These are phyloP conservation scores for Casuarina equisetifolia DNA, from an alignment of 306 rosid species.

Conservation along the genomic window DNA sequence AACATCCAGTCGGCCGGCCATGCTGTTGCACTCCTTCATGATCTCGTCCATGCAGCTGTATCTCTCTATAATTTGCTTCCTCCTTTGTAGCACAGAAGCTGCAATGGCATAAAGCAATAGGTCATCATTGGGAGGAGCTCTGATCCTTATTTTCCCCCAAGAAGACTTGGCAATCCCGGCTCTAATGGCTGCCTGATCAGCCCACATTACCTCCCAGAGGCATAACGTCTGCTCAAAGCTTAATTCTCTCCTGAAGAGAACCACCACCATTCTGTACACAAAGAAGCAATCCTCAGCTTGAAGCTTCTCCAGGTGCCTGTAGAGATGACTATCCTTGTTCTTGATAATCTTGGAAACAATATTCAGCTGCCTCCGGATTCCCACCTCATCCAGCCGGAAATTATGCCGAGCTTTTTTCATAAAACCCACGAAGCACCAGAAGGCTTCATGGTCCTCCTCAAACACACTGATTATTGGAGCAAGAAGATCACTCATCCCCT, in stretches of 20 bases:
- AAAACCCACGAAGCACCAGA: constrained; percentile 99
- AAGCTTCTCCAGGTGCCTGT: constrained; percentile 90
- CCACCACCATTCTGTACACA: constrained; percentile 97
- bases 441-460: constrained; percentile 86
- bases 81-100: constrained; percentile 85
- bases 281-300: constrained; percentile 98
- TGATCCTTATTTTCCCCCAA: constrained; percentile 91
- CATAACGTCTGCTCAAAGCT: constrained; percentile 89
- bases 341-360: constrained; percentile 81
- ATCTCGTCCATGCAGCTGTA: constrained; percentile 98
- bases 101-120: constrained; percentile 90
- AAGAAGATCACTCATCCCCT: constrained; percentile 97
- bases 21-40: constrained; percentile 91
- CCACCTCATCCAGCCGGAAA: constrained; percentile 96
- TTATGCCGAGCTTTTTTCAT: constrained; percentile 97
- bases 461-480: constrained; percentile 84
- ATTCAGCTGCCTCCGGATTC: constrained; percentile 85
- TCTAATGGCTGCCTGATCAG: constrained; percentile 96
- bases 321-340: constrained; percentile 79
- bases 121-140: constrained; percentile 96
- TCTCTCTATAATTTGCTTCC: constrained; percentile 84
- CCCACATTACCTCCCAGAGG: constrained; percentile 99
- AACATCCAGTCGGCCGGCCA: constrained; percentile 91
- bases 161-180: constrained; percentile 90
- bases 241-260: constrained; percentile 88